phyloP scores from a whole-genome alignment of 2,329 filamentous ascomycete species.

The Fusarium robinianum region DNA sequence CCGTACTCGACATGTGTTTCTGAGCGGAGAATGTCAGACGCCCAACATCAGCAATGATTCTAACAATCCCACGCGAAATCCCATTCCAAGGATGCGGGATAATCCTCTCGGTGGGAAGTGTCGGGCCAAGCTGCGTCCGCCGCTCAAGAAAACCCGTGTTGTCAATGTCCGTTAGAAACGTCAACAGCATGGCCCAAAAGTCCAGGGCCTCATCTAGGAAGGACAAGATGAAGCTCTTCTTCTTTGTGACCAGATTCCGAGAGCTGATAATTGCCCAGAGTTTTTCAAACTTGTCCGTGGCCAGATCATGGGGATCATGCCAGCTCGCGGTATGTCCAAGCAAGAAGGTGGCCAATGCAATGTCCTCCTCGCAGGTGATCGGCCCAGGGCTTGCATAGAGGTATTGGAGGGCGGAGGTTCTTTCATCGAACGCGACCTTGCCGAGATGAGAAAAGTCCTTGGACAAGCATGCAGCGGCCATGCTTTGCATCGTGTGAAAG shows the following conservation, averaged over 20 bases:
- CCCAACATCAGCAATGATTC: constrained; percentile 20
- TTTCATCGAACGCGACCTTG: constrained; percentile 10
- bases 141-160: no score
- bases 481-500: constrained; percentile 33
- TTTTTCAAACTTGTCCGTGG: constrained; percentile 18
- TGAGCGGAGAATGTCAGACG: constrained; percentile 26
- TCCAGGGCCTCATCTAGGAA: constrained; percentile 29
- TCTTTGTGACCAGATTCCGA: background rate
- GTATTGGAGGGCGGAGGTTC: constrained; percentile 13
- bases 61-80: constrained; percentile 20
- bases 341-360: constrained; percentile 15
- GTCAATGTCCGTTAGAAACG: constrained; percentile 28
- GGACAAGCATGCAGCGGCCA: constrained; percentile 29
- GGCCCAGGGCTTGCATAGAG: background rate
- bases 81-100: constrained; percentile 28
- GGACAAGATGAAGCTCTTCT: background rate
- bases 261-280: constrained; percentile 12
- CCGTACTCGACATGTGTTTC: constrained; percentile 19
- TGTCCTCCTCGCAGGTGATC: background rate
- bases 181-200: constrained; percentile 33
- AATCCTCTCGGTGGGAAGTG: background rate
- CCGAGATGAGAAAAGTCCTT: constrained; percentile 26
- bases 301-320: constrained; percentile 28
- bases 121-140: constrained; percentile 10
- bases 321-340: constrained; percentile 30